Conservation (phyloP, 768 basidiomycete genomes). For the Lactarius hatsudake region DNA sequence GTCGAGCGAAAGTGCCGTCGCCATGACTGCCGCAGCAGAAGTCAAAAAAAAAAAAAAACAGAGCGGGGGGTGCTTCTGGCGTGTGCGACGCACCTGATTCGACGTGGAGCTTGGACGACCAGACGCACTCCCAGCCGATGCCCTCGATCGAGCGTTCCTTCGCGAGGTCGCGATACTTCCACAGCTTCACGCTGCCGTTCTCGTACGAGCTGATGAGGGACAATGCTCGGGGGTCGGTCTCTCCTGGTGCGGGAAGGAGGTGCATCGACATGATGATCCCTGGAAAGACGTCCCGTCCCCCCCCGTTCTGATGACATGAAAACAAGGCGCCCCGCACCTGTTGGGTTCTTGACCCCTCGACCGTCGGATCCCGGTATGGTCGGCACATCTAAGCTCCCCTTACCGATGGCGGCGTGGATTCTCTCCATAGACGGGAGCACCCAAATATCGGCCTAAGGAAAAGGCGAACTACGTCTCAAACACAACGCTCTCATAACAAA, state of each 20-base stretch:
- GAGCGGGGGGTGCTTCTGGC: too few species aligned
- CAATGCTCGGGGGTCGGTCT: constrained; percentile 39
- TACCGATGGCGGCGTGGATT: constrained; percentile 84
- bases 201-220: constrained; percentile 79
- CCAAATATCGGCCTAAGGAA: constrained; percentile 81
- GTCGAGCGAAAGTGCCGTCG: constrained; percentile 66
- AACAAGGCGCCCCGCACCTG: constrained; percentile 41
- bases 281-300: constrained; percentile 31
- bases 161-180: constrained; percentile 44
- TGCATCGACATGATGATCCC: constrained; percentile 91
- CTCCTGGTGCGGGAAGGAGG: constrained; percentile 40
- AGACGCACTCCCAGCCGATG: constrained; percentile 67
- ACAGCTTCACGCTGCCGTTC: constrained; percentile 78
- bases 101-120: constrained; percentile 64
- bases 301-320: not conserved
- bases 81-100: constrained; percentile 57
- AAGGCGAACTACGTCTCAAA: not conserved
- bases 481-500: not conserved
- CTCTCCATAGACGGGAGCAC: constrained; percentile 62
- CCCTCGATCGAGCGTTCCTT: constrained; percentile 61
- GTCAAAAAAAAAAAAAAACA: too few species aligned
- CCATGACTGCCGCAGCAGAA: constrained; percentile 61
- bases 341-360: constrained; percentile 47
- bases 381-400: constrained; percentile 36
- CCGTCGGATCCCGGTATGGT: constrained; percentile 41